Percentiles rank a stretch among this genome's conserved stretches.
Evolutionary conservation across 2,329 filamentous ascomycete species (phyloP).

Genomic region (Fusarium multiceps): DNA sequence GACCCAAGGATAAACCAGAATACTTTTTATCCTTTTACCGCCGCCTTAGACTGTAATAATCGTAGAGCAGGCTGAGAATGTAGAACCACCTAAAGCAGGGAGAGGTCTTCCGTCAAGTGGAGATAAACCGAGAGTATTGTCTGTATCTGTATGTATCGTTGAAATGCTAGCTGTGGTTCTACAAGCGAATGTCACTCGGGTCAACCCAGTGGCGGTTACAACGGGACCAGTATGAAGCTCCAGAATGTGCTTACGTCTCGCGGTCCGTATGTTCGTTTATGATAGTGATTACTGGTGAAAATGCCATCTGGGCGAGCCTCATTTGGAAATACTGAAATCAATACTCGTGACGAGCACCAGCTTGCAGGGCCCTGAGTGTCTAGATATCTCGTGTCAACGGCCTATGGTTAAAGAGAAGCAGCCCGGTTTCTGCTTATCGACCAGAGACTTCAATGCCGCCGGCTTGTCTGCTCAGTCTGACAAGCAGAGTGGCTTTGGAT

Average conservation of each 20-base stretch:
- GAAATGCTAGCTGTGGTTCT: background rate
- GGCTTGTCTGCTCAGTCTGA: background rate
- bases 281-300: conserved; percentile 5
- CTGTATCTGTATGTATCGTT: background rate
- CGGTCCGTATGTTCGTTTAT: background rate
- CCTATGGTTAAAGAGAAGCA: background rate
- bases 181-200: conserved; percentile 7
- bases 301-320: background rate
- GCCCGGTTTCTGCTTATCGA: background rate
- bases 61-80: background rate
- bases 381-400: background rate
- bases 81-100: background rate
- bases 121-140: conserved; percentile 1
- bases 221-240: background rate
- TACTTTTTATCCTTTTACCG: conserved; percentile 8
- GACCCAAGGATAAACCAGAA: background rate
- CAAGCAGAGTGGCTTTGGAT: conserved; percentile 1
- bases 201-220: conserved; percentile 3
- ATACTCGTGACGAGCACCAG: background rate
- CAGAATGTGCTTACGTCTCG: background rate
- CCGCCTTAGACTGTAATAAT: background rate
- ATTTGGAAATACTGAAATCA: conserved; percentile 1
- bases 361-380: background rate
- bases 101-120: background rate
- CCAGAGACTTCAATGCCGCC: background rate